Conservation (phyloP, 208 protist genomes). For the Dictyostelium gargantuum region DNA sequence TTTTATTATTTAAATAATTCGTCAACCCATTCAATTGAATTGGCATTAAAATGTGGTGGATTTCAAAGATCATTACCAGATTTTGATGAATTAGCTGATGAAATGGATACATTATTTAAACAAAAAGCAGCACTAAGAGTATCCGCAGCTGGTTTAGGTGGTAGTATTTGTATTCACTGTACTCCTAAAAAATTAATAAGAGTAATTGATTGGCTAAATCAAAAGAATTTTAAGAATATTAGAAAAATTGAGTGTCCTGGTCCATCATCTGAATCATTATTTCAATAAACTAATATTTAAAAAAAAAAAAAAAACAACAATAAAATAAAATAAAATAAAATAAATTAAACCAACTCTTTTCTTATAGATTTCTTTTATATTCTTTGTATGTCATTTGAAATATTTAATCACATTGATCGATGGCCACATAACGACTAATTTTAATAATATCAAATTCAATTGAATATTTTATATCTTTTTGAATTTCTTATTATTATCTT, state of each 20-base stretch:
- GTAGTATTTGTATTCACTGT: constrained; percentile 5
- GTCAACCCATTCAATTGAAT: neutral
- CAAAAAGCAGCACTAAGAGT: constrained; percentile 13
- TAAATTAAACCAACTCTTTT: too few relatives aligned
- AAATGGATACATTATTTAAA: neutral
- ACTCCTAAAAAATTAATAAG: neutral
- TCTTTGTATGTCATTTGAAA: too few relatives aligned
- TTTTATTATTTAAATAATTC: neutral
- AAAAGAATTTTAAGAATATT: neutral
- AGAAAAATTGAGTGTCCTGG: neutral
- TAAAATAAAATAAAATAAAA: neutral
- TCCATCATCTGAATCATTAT: neutral
- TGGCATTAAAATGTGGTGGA: neutral
- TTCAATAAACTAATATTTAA: neutral
- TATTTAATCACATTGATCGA: too few relatives aligned
- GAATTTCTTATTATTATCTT: too few relatives aligned
- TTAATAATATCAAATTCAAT: too few relatives aligned
- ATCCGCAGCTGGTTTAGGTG: constrained; percentile 42
- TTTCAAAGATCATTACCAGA: constrained; percentile 60
- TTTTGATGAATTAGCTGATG: constrained; percentile 18
- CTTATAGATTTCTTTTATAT: too few relatives aligned
- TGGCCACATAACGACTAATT: too few relatives aligned
- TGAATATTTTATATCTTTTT: too few relatives aligned
- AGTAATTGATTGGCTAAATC: neutral
- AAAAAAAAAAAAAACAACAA: neutral